phyloP scores from a whole-genome alignment of 768 basidiomycete species.

The Xerocomellus intermedius region DNA sequence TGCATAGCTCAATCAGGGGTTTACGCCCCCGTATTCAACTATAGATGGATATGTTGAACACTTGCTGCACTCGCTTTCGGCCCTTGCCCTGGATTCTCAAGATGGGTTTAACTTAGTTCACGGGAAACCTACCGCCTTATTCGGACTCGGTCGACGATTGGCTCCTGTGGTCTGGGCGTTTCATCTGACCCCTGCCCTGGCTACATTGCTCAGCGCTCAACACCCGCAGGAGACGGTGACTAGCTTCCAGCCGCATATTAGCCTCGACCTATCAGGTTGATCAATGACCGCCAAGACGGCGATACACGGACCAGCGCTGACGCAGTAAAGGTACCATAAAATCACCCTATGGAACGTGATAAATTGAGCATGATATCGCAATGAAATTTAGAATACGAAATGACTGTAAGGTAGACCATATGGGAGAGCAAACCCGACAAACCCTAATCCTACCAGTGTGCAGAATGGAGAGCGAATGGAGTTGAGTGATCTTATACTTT shows the following conservation, averaged over 20 bases:
- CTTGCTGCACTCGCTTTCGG: neutral
- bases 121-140: neutral
- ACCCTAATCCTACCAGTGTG: neutral
- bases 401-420: neutral
- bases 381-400: neutral
- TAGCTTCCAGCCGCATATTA: neutral
- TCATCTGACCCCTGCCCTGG: neutral
- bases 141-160: neutral
- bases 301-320: constrained; percentile 1
- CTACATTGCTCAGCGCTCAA: neutral
- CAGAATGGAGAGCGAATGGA: neutral
- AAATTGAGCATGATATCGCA: neutral
- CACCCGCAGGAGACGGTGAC: neutral
- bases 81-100: neutral
- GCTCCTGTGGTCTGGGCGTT: neutral
- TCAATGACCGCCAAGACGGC: neutral
- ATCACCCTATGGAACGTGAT: neutral
- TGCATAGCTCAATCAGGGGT: neutral
- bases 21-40: neutral
- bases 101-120: neutral
- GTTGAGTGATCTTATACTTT: neutral
- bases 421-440: neutral
- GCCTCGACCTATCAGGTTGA: neutral
- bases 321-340: neutral
- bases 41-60: neutral